Base-by-base conservation (phyloP, 2,329 filamentous ascomycete species). In the Neonectria sp. region DNA sequence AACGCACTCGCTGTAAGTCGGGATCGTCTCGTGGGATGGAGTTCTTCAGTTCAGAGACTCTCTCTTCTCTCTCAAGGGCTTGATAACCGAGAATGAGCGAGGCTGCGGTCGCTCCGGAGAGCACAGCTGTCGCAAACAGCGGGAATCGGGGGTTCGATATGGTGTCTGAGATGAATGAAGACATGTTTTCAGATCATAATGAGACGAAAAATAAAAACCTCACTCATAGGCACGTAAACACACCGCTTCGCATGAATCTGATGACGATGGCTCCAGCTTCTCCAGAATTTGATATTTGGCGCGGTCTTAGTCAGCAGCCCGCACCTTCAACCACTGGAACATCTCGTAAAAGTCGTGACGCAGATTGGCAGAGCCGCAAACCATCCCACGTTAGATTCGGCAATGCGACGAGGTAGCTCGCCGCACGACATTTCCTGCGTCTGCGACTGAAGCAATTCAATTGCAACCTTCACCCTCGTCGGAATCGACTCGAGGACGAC, bases 121-220 rank as follows among this genome's bases (percentile, higher is more conserved):
- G 81, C 25, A 93, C 83, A 2, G 93, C 93, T 0, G 93, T 94
- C 3, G 91, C 88, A 21, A 90, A 87, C 40, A 96, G 83, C 78
- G 95, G 93, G 48, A 86, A 77, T 29, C 84, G 84, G 37, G 85
- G 81, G 73, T 81, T 86, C 45, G 82, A 80, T 46, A 85, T 75
- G 6, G 82, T 79, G 60, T 84, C 82, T 48, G 82, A 78, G 31
- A 87, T 62, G 40, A 86, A 80, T 33, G 84, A 84, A 48, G 83
- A 74, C 85, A 85, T 85, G 17, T 33, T 64, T 76, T 68, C 51
- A 69, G 68, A 40, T 35, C 71, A 75, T 73, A 27, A 60, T 62
- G 27, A 55, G 48, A 67, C 9, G 27, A 56, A 63, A 33, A 29
- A 25, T 17, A 53, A 40, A 61, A 65, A 52, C 37, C 15, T 40